Evolutionary conservation across 805 yeast species (phyloP).

Genomic region (Candida taoyuanica): DNA sequence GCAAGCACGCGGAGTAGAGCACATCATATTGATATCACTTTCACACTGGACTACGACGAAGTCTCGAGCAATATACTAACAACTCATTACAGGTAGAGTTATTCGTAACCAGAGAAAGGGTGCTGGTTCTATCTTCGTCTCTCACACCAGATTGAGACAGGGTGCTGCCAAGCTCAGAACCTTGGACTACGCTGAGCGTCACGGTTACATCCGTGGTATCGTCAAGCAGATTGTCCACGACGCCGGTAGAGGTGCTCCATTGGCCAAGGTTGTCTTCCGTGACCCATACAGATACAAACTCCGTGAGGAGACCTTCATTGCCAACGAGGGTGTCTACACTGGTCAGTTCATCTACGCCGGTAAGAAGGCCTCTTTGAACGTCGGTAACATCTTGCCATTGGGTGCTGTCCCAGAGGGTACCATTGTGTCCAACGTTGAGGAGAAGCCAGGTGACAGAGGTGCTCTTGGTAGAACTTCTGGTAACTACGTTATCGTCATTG

Average conservation of each 20-base stretch:
- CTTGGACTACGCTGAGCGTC: conserved; percentile 98
- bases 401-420: conserved; percentile 99
- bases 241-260: conserved; percentile 99
- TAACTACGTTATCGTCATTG: conserved; percentile 97
- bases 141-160: conserved; percentile 99
- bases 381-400: conserved; percentile 96
- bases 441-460: conserved; percentile 99
- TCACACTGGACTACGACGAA: too few species aligned
- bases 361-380: conserved; percentile 94
- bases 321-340: conserved; percentile 99
- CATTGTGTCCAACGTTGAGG: conserved; percentile 96
- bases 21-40: too few species aligned
- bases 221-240: conserved; percentile 98
- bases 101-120: conserved; percentile 99
- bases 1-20: too few species aligned
- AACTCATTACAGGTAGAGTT: conserved; percentile 81
- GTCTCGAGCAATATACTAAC: conserved; percentile 17
- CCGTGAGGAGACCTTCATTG: conserved; percentile 98
- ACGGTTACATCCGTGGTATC: conserved; percentile 99
- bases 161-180: conserved; percentile 99
- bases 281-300: conserved; percentile 98
- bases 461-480: conserved; percentile 99
- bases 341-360: conserved; percentile 99
- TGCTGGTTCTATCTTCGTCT: conserved; percentile 99
- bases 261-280: conserved; percentile 98